Evolutionary conservation across 176 grass and related monocot genomes (phyloP), one percentile per base, ranked within the genome.

Genomic region (Leersia perrieri): DNA sequence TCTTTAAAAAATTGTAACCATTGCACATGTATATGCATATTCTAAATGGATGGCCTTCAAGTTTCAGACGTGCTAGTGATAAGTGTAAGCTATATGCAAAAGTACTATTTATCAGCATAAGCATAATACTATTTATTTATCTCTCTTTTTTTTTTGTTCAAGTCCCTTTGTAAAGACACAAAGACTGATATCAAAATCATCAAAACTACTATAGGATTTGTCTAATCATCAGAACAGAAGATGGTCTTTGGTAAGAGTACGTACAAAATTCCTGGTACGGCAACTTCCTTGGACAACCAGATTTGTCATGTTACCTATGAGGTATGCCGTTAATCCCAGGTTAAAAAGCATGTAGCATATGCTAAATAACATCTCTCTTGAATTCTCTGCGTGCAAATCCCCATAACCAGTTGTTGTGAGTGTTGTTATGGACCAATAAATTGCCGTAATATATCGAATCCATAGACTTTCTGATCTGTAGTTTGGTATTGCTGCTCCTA

Each of bases 221-320:
- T 28, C 87, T 36, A 39, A 68, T n/a, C n/a, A n/a, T n/a, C n/a
- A n/a, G n/a, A n/a, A n/a, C n/a, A n/a, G n/a, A n/a, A n/a, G n/a
- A n/a, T n/a, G 5, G 10, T 39, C 68, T 72, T 23, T 73, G 73
- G 70, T n/a, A 75, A 74, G 63, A 81, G 51, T 67, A 76, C 94
- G 11, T 97, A 94, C 94, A 63, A 94, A 97, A 53, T 91, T 94
- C 64, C 85, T 93, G 69, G 94, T 97, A 35, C 91, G 89, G 84
- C 91, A 84, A 49, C 87, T 91, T 78, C 89, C 91, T 63, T 97
- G 84, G 9, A 97, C 94, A 63, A 97, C 87, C 73, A 97, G 87
- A 66, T 97, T 97, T 62, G 91, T 97, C 94, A 97, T 97, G 82
- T 97, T 97, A 49, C 91, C 94, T 28, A 94, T 97, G 72, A 97